Evolutionary conservation across 1,284 basidiomycete species (phyloP), one percentile per base, ranked within the genome.

Genomic region (Tilletia caries): DNA sequence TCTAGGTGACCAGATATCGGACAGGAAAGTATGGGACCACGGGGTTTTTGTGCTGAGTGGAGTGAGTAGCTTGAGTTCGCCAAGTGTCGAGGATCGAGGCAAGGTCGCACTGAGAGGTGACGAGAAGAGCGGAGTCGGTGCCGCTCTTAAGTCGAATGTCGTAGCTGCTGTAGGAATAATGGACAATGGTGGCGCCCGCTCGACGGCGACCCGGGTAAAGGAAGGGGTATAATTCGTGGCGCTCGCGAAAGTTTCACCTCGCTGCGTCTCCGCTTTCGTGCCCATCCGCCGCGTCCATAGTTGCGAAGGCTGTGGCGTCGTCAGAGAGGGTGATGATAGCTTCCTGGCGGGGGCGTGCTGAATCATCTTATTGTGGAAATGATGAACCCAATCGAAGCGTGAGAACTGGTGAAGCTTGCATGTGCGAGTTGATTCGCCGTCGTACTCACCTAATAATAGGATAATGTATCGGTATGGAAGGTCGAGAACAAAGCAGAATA

Each of bases 221-320:
- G 52, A 27, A 54, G 20, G 23, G n/a, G 52, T 54, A 27, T 27
- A 27, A 29, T 3, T 27, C 12, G 23, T 27, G 52, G 25, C 3
- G 29, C 15, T 13, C n/a, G 2, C 2, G 25, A 29, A 1, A 54
- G 23, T 54, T 29, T 54, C 52, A 29, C 23, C 25, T 29, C 52
- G 20, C 25, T 27, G 20, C 13, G 52, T 27, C 29, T 54, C 52
- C 25, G 52, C 52, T 29, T 62, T 62, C 10, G 32, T 34, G 10
- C 58, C 58, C 58, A 62, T 62, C 2, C 58, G 58, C 20, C 58
- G 58, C 27, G 58, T 29, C 58, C 58, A 62, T 34, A 62, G 58
- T 29, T 62, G 58, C 6, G 58, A 62, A 33, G 58, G 58, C 32
- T 62, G 58, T 29, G 33, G 20, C 20, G 20, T 18, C 6, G 20